Conservation (phyloP, 805 yeast genomes). For the Isabelozyma heimii region DNA sequence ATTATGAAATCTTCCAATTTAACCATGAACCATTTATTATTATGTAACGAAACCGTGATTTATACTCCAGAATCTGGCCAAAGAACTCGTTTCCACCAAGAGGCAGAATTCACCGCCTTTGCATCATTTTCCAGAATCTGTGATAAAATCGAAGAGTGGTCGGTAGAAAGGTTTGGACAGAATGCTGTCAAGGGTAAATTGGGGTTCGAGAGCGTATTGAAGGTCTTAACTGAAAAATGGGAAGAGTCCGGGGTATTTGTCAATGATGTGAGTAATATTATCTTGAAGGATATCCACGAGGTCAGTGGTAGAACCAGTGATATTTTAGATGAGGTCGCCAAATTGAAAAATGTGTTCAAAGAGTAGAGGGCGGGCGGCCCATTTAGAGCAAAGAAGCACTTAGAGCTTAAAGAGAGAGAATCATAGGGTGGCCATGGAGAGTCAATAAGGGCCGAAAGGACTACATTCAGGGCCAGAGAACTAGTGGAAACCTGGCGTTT, state of each 20-base stretch:
- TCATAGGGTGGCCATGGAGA: neutral
- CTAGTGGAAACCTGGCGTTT: too few species aligned
- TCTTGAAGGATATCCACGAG: constrained; percentile 25
- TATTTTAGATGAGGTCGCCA: constrained; percentile 11
- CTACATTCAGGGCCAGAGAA: too few species aligned
- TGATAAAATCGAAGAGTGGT: constrained; percentile 88
- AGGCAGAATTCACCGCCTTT: constrained; percentile 86
- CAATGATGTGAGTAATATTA: constrained; percentile 22
- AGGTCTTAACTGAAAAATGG: constrained; percentile 46
- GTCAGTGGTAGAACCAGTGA: constrained; percentile 14
- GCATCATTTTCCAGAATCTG: constrained; percentile 68
- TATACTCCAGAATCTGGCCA: constrained; percentile 63
- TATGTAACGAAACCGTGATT: constrained; percentile 83
- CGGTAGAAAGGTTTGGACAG: constrained; percentile 81
- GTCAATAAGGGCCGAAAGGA: neutral
- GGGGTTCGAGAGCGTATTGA: constrained; percentile 82
- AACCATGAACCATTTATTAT: constrained; percentile 71
- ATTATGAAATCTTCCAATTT: constrained; percentile 83
- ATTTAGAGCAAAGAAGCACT: too few species aligned
- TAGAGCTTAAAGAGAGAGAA: neutral
- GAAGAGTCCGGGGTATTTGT: constrained; percentile 38
- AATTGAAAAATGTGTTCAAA: constrained; percentile 9
- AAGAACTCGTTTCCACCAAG: constrained; percentile 69
- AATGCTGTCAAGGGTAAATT: constrained; percentile 79
- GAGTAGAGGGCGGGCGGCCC: neutral